A percentile compares a stretch with the other conserved stretches of the same genome.
Conservation (phyloP, 495 filamentous ascomycete genomes). For the Haplographium delicatum region DNA sequence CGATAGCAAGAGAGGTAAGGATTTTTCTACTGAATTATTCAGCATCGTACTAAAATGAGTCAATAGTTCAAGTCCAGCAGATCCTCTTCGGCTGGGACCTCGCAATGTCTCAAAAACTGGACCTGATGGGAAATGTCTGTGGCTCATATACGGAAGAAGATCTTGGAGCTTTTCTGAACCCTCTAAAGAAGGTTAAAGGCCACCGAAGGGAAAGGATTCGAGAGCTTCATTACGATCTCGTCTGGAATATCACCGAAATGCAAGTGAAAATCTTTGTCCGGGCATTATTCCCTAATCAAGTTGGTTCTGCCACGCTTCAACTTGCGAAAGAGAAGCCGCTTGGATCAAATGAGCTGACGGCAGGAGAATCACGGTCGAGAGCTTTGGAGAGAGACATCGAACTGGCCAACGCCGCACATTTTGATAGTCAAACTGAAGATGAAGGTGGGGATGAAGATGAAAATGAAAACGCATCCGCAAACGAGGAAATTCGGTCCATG, state of each 20-base stretch:
- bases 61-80: slow-evolving; percentile 9
- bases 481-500: neutral
- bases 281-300: slow-evolving; percentile 2
- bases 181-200: neutral
- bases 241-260: slow-evolving; percentile 9
- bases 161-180: neutral
- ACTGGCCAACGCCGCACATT: neutral
- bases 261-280: slow-evolving; percentile 2
- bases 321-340: slow-evolving; percentile 7
- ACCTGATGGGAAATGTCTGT: neutral
- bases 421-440: no score
- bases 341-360: neutral
- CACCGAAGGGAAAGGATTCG: neutral
- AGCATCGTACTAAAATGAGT: neutral
- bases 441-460: neutral
- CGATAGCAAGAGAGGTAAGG: neutral
- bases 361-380: slow-evolving; percentile 2
- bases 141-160: neutral
- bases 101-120: slow-evolving; percentile 8
- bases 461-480: neutral
- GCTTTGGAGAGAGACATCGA: slow-evolving; percentile 5
- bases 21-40: neutral
- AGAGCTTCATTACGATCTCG: neutral
- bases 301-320: neutral
- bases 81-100: slow-evolving; percentile 7